Evolutionary conservation across 202 grass and related monocot species (phyloP), one percentile per base, ranked within the genome.

Genomic region (Setaria italica): DNA sequence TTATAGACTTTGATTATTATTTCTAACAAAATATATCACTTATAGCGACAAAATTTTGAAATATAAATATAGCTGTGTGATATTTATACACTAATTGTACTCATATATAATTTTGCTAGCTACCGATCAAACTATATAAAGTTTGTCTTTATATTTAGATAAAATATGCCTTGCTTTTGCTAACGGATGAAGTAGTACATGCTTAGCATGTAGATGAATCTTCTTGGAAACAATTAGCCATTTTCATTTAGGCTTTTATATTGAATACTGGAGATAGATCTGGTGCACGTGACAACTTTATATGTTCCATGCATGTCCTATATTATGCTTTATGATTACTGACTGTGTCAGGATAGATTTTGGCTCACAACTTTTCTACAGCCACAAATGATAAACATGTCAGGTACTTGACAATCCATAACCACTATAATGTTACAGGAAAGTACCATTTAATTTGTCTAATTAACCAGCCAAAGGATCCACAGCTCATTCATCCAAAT

Each of bases 351-450:
- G 15, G 3, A 41, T 33, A 41, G 0, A 32, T 32, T 32, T 49
- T 50, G 70, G n/a, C 12, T 72, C 43, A 7, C 3, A 73, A 16
- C 32, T 65, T 12, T 65, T 13, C 5, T 65, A 35, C 30, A 34
- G 2, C 30, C 30, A 6, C 62, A 35, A 17, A 17, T 7, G 11
- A 58, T 58, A 21, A 58, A 20, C 6, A 25, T 4, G 1, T 0
- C 42, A 66, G 77, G 57, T 80, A 34, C 53, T 66, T 65, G 57
- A 55, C 77, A 80, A 46, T 69, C 34, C 68, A 34, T 34, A 80
- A 58, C 49, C 60, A n/a, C 30, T 71, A 64, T 37, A 59, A 54
- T 72, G 14, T 49, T 41, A 41, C 39, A 7, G 17, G 35, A 80
- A 64, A 34, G 11, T 11, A 59, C 57, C 47, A 13, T 2, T 20